Conservation (phyloP, 495 filamentous ascomycete species). For the Aspergillus carlsbadensis region DNA sequence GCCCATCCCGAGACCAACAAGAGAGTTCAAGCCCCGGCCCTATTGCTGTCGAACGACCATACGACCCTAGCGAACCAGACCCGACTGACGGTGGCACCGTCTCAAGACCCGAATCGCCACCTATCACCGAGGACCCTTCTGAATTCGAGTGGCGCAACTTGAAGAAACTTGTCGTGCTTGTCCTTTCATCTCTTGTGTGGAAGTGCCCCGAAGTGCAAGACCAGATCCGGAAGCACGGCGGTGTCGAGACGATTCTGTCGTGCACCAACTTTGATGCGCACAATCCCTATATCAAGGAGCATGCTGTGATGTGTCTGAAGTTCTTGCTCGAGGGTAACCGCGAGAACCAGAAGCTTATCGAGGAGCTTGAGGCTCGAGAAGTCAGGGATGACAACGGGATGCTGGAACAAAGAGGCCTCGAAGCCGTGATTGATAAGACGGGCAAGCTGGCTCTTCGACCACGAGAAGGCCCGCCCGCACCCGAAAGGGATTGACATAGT, state of each 20-base stretch:
- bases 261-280: constrained; percentile 85
- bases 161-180: constrained; percentile 86
- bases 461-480: constrained; percentile 23
- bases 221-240: constrained; percentile 78
- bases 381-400: constrained; percentile 48
- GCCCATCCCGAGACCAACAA: constrained; percentile 30
- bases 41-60: constrained; percentile 56
- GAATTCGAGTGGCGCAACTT: constrained; percentile 93
- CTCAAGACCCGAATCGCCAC: constrained; percentile 56
- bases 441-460: constrained; percentile 47
- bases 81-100: constrained; percentile 39
- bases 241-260: constrained; percentile 79
- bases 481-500: background rate
- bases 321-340: constrained; percentile 83
- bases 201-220: constrained; percentile 76
- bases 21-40: constrained; percentile 35
- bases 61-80: constrained; percentile 51
- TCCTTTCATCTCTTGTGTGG: constrained; percentile 81
- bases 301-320: constrained; percentile 85
- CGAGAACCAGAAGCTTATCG: constrained; percentile 73
- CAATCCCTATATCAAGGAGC: constrained; percentile 87
- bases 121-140: constrained; percentile 74
- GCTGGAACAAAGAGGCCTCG: constrained; percentile 51
- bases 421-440: constrained; percentile 52
- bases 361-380: constrained; percentile 58